Base-by-base conservation (phyloP, 108 stramenopile species). In the Cylindrotheca closterium region DNA sequence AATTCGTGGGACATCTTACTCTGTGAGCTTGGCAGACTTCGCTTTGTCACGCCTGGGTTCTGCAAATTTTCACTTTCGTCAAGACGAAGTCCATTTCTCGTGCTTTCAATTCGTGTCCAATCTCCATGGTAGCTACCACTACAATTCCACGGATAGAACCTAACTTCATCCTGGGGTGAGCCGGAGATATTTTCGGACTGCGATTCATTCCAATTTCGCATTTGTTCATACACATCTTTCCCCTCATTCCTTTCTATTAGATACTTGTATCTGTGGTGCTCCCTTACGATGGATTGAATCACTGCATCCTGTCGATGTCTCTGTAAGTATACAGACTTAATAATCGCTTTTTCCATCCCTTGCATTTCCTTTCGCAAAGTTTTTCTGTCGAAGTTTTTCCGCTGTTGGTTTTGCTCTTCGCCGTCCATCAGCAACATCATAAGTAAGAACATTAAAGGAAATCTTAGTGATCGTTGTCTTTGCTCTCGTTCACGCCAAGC, bases 81-180 rank as follows among this genome's bases (percentile, higher is more conserved):
- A n/a, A n/a, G n/a, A n/a, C n/a, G n/a, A n/a, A n/a, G n/a, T n/a
- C n/a, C n/a, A n/a, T n/a, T 50, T 47, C 18, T 64, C 63, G 10
- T 30, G 12, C 5, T 69, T 47, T 3, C 53, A n/a, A 46, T 70
- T 47, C 48, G 67, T 25, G 28, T 50, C 93, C 93, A 94, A 47
- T 87, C 67, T 24, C 93, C 93, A 18, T 86, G 82, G 70, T 91
- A 94, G 55, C 79, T 88, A 31, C 93, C 93, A 4, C 90, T 94
- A 22, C 77, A 81, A 73, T 94, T 94, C 73, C 93, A 76, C 10
- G 92, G 93, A 70, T 89, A 94, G 59, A 89, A 86, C 30, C 55
- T 80, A 8, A 90, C 74, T 27, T 50, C 30, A 30, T 65, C 45
- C 31, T 37, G 57, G 26, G 52, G 21, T n/a, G n/a, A n/a, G n/a